These are phyloP conservation scores for Magnaporthiopsis poae DNA, from an alignment of 2,329 filamentous ascomycete genomes.

Conservation along the genomic window DNA sequence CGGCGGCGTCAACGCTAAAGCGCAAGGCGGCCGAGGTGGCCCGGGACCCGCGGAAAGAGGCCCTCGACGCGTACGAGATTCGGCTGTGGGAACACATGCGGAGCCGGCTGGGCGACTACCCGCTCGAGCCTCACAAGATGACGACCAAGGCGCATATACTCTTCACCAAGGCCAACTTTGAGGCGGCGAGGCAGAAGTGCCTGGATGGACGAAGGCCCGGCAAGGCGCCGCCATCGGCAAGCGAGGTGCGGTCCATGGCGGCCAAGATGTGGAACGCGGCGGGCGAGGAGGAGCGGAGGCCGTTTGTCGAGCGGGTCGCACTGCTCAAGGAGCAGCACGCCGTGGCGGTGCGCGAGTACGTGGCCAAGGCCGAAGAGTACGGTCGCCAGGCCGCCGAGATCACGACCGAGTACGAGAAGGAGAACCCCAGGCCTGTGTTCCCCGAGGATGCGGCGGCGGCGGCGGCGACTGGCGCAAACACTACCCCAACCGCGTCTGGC, in stretches of 20 bases:
- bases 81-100: slow-evolving; percentile 43
- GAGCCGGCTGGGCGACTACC: slow-evolving; percentile 60
- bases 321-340: slow-evolving; percentile 59
- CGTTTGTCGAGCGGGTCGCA: slow-evolving; percentile 66
- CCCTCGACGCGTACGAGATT: slow-evolving; percentile 47
- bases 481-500: slow-evolving; percentile 21
- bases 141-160: slow-evolving; percentile 79
- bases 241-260: slow-evolving; percentile 75
- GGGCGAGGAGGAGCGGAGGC: slow-evolving; percentile 57
- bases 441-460: slow-evolving; percentile 19
- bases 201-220: slow-evolving; percentile 55
- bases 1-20: slow-evolving; percentile 31
- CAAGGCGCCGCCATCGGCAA: slow-evolving; percentile 57
- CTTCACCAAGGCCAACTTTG: slow-evolving; percentile 70
- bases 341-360: slow-evolving; percentile 48
- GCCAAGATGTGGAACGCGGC: slow-evolving; percentile 87
- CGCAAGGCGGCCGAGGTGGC: slow-evolving; percentile 34
- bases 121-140: slow-evolving; percentile 60
- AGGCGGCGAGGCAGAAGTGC: slow-evolving; percentile 49
- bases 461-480: slow-evolving; percentile 10
- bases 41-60: slow-evolving; percentile 26
- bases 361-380: slow-evolving; percentile 57
- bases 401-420: slow-evolving; percentile 40
- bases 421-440: slow-evolving; percentile 36
- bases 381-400: slow-evolving; percentile 54